Evolutionary conservation across 2,329 filamentous ascomycete species (phyloP).

Genomic region (Trichoderma asperellum): DNA sequence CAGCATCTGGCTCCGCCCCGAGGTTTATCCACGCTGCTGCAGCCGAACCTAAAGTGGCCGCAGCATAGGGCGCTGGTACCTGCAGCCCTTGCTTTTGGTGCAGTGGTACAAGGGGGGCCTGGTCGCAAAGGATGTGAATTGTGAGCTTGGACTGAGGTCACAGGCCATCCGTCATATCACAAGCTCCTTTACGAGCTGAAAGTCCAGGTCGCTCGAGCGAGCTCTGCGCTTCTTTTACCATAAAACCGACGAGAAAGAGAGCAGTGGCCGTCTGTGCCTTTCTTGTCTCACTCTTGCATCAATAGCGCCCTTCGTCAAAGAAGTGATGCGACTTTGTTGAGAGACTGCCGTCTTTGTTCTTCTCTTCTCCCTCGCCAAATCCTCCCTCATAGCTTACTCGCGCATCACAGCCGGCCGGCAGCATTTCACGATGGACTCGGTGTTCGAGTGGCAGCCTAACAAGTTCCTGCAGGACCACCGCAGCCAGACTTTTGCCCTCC

Average conservation of each 20-base stretch:
- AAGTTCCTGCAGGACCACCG: constrained; percentile 43
- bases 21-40: background rate
- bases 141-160: constrained; percentile 22
- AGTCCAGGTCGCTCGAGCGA: constrained; percentile 17
- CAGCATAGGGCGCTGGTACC: background rate
- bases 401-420: background rate
- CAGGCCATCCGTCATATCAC: constrained; percentile 6
- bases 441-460: constrained; percentile 48
- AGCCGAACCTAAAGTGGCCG: background rate
- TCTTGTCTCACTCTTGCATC: background rate
- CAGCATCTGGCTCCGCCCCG: background rate
- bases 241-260: background rate
- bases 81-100: constrained; percentile 7
- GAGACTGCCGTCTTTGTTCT: background rate
- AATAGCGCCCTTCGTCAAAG: constrained; percentile 17
- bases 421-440: constrained; percentile 32
- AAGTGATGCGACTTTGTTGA: background rate
- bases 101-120: background rate
- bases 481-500: constrained; percentile 47
- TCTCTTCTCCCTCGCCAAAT: background rate
- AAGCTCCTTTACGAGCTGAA: constrained; percentile 25
- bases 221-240: background rate
- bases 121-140: constrained; percentile 1
- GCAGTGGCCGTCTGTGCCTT: background rate
- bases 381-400: background rate